These are phyloP conservation scores for Apostasia ramifera DNA, from an alignment of 106 monocot species.

Conservation along the genomic window DNA sequence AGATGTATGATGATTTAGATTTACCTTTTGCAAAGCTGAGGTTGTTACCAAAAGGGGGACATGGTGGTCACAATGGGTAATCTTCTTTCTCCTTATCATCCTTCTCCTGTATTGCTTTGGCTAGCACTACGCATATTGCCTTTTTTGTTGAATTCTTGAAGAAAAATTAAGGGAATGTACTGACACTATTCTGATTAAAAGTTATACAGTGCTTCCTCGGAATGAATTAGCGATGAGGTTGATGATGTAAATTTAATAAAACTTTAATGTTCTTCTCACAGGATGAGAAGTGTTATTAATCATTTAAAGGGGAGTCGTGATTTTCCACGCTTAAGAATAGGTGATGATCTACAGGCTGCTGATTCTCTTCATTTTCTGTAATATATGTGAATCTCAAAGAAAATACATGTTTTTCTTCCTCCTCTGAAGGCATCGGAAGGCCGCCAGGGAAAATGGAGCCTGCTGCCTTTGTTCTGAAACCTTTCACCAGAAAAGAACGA, in stretches of 20 bases:
- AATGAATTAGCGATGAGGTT: too few relatives aligned
- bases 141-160: too few relatives aligned
- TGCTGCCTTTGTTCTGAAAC: conserved; percentile 67
- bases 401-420: conserved; percentile 7
- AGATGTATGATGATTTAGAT: conserved; percentile 96
- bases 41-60: conserved; percentile 91
- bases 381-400: background rate
- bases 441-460: conserved; percentile 91
- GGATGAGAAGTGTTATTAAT: conserved; percentile 91
- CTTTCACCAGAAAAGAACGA: conserved; percentile 68
- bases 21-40: conserved; percentile 87
- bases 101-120: background rate
- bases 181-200: too few relatives aligned
- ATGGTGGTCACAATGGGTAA: conserved; percentile 99
- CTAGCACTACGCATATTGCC: background rate
- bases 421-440: conserved; percentile 74
- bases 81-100: background rate
- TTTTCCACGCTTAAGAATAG: conserved; percentile 92
- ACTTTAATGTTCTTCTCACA: conserved; percentile 13
- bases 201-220: too few relatives aligned
- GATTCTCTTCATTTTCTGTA: background rate
- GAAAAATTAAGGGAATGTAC: too few relatives aligned
- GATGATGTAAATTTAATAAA: too few relatives aligned
- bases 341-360: conserved; percentile 13
- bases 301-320: conserved; percentile 78